Conservation (phyloP, 2,329 filamentous ascomycete genomes). For the Fusarium vanettenii region DNA sequence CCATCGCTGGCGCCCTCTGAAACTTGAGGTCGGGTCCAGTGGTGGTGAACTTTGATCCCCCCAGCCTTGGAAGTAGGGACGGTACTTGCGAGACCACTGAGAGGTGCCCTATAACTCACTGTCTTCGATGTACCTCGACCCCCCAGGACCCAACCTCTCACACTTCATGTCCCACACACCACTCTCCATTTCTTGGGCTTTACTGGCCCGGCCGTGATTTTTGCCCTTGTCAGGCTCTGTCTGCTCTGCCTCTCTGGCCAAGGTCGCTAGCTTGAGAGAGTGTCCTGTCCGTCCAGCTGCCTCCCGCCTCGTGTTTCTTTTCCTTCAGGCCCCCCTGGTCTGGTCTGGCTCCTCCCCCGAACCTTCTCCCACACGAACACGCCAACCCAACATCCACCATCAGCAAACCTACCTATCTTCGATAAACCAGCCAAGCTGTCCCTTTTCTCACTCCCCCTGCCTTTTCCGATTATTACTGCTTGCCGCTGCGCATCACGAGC, state of each 20-base stretch:
- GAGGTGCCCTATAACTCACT: not conserved
- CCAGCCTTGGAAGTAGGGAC: not conserved
- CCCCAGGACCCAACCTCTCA: not conserved
- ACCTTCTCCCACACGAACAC: conserved; percentile 34
- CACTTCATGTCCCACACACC: conserved; percentile 3
- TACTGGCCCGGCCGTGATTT: not conserved
- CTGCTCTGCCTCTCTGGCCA: conserved; percentile 18
- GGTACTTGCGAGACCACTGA: not conserved
- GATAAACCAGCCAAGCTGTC: conserved; percentile 44
- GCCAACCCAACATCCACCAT: conserved; percentile 28
- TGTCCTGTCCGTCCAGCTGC: not conserved
- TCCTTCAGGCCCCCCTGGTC: conserved; percentile 12
- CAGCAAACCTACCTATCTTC: conserved; percentile 33
- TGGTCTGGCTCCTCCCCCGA: conserved; percentile 38
- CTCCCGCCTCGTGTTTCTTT: conserved; percentile 25
- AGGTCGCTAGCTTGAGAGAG: not conserved
- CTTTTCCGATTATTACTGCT: conserved; percentile 20
- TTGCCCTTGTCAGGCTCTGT: conserved; percentile 1
- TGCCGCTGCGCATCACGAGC: conserved; percentile 37
- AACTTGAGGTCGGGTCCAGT: conserved; percentile 16
- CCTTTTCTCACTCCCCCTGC: conserved; percentile 36
- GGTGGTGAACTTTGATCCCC: conserved; percentile 19
- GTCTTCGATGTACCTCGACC: conserved; percentile 11
- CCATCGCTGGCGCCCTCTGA: conserved; percentile 36
- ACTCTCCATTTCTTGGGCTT: not conserved